Base-by-base conservation (phyloP, 2,329 filamentous ascomycete species). In the Aspergillus quadricinctus region DNA sequence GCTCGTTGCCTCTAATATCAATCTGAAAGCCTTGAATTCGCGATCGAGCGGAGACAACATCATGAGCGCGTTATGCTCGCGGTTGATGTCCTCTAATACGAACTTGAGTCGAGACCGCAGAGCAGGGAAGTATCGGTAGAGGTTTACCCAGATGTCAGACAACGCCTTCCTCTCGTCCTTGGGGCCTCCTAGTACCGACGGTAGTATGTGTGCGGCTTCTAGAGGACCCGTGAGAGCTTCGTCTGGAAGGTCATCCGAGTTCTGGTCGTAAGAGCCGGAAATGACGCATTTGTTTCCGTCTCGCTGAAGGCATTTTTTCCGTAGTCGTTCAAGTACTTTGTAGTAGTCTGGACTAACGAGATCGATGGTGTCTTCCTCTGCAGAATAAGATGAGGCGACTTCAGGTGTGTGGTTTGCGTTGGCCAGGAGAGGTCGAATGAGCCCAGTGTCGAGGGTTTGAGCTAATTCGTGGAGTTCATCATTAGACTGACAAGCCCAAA, bases 391-490 rank as follows among this genome's bases (percentile, higher is more conserved):
- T 28, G 57, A 57, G 25, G 54, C 58, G 35, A 61, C 48, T n/a
- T 55, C 52, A 28, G 57, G 56, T 25, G 60, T 63, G 37, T 55
- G 57, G 46, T 61, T 58, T 37, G 56, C 60, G 27, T 56, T 48
- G 45, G 61, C 61, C 57, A 58, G 58, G 54, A 66, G 50, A 31
- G 62, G 64, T 5, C 55, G 54, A 29, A 65, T 54, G 31, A 66
- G 48, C 11, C 62, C 55, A 28, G 10, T 57, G 40, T 54, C 56
- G 19, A 65, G 57, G 31, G 55, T 60, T 49, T 57, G 45, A 31
- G 57, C 60, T 9, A 65, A 57, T 48, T 61, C 51, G 14, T 54
- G 56, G 46, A 65, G 51, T 25, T 56, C 37, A 11, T 61, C 48
- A 53, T 64, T 54, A 21, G 57, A 51, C 49, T 50, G 41, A 56